Percentiles rank a stretch among this genome's conserved stretches.
Conservation (phyloP, 2,329 filamentous ascomycete species). For the Ascochyta koolunga region DNA sequence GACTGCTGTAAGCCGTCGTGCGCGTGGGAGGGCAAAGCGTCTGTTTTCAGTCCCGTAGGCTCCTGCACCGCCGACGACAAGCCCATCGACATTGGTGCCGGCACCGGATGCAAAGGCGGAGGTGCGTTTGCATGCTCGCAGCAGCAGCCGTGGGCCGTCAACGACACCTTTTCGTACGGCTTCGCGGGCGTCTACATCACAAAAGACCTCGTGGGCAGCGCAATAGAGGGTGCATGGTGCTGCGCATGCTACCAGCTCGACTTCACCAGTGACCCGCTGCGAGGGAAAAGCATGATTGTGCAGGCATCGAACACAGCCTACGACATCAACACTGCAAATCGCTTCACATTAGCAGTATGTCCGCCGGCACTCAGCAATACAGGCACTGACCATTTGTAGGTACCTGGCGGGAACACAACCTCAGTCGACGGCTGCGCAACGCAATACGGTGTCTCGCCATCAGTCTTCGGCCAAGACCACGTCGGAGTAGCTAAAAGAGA, state of each 20-base stretch:
- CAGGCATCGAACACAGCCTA: conserved; percentile 67
- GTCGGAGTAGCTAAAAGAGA: conserved; percentile 36
- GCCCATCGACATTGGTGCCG: conserved; percentile 56
- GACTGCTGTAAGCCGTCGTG: conserved; percentile 77
- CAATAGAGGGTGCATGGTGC: conserved; percentile 67
- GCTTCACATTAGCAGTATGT: conserved; percentile 47
- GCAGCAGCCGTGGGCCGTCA: conserved; percentile 68
- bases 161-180: conserved; percentile 65
- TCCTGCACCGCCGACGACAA: conserved; percentile 63
- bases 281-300: conserved; percentile 68
- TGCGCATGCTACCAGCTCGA: conserved; percentile 69
- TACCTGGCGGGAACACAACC: conserved; percentile 47
- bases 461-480: conserved; percentile 40
- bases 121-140: conserved; percentile 63
- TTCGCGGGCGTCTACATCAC: conserved; percentile 66
- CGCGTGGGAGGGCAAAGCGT: conserved; percentile 63
- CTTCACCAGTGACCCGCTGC: conserved; percentile 61
- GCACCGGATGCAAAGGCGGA: conserved; percentile 62
- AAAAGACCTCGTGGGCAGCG: conserved; percentile 42
- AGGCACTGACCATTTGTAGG: conserved; percentile 13
- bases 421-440: conserved; percentile 40
- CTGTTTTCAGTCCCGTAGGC: conserved; percentile 57
- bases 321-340: conserved; percentile 41
- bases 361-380: not conserved
- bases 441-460: conserved; percentile 41